Evolutionary conservation across 1,284 basidiomycete species (phyloP).

Genomic region (Cutaneotrichosporon curvatum): DNA sequence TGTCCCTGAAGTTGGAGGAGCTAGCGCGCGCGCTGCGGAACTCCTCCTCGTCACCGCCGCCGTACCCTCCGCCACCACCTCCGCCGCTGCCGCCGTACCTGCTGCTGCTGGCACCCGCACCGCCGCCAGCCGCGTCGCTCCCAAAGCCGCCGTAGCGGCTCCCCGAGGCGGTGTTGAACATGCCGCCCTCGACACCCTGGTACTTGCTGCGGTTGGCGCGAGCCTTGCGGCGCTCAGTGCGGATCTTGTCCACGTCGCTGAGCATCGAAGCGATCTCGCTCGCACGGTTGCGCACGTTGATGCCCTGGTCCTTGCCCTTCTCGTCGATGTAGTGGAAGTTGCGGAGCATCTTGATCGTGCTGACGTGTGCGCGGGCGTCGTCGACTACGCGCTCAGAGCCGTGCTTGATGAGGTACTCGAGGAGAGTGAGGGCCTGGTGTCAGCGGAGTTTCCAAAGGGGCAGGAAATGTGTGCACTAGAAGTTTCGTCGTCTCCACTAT

Average conservation of each 20-base stretch:
- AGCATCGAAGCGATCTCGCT: conserved; percentile 85
- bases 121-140: conserved; percentile 55
- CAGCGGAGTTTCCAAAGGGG: neutral
- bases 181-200: conserved; percentile 53
- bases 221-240: conserved; percentile 83
- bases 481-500: no score
- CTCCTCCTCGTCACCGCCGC: conserved; percentile 20
- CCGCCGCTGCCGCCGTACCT: conserved; percentile 49
- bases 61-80: conserved; percentile 21
- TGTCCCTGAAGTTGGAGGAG: conserved; percentile 7
- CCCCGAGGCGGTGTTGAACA: conserved; percentile 42
- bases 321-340: conserved; percentile 99
- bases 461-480: neutral
- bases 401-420: conserved; percentile 95
- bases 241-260: conserved; percentile 83
- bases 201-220: conserved; percentile 92
- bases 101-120: conserved; percentile 49
- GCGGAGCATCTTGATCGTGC: conserved; percentile 93
- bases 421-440: conserved; percentile 72
- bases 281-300: conserved; percentile 64
- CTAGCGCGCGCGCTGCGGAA: conserved; percentile 9
- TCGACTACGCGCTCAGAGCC: conserved; percentile 98
- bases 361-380: conserved; percentile 88
- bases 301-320: conserved; percentile 97
- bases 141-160: conserved; percentile 76